Evolutionary conservation across 345 rosid species (phyloP).

Genomic region (Excoecaria cochinchinensis): DNA sequence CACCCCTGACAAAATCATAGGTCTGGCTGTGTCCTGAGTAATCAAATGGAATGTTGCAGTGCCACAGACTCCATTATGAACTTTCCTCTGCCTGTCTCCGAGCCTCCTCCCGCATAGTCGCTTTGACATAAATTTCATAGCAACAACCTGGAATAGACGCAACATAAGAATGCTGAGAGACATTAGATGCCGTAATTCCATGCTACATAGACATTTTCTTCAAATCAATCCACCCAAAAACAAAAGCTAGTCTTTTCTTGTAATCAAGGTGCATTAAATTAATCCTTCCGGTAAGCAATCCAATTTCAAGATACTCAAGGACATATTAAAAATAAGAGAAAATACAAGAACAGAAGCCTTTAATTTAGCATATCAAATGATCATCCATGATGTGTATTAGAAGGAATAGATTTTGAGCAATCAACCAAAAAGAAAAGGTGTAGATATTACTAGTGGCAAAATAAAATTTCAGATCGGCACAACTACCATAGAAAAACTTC

Average conservation of each 20-base stretch:
- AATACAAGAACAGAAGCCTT: not conserved
- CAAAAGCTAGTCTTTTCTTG: not conserved
- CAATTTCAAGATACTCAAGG: not conserved
- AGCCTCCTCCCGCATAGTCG: slow-evolving; percentile 70
- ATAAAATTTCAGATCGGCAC: no score
- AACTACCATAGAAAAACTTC: not conserved
- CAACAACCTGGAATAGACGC: slow-evolving; percentile 66
- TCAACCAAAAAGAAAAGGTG: not conserved
- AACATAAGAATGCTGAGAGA: not conserved
- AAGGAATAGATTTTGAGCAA: not conserved
- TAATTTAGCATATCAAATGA: not conserved
- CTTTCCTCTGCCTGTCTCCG: slow-evolving; percentile 41
- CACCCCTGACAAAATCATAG: not conserved
- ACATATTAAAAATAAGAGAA: not conserved
- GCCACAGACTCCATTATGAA: slow-evolving; percentile 25
- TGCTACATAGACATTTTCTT: not conserved
- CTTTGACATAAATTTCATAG: slow-evolving; percentile 85
- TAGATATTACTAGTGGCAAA: not conserved
- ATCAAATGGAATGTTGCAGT: slow-evolving; percentile 7
- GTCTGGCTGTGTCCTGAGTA: not conserved
- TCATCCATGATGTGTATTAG: not conserved
- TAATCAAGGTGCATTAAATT: not conserved
- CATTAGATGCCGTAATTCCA: not conserved
- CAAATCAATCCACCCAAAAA: no score
- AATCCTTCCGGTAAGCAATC: not conserved